Base-by-base conservation (phyloP, 768 basidiomycete species). In the Naganishia randhawae region DNA sequence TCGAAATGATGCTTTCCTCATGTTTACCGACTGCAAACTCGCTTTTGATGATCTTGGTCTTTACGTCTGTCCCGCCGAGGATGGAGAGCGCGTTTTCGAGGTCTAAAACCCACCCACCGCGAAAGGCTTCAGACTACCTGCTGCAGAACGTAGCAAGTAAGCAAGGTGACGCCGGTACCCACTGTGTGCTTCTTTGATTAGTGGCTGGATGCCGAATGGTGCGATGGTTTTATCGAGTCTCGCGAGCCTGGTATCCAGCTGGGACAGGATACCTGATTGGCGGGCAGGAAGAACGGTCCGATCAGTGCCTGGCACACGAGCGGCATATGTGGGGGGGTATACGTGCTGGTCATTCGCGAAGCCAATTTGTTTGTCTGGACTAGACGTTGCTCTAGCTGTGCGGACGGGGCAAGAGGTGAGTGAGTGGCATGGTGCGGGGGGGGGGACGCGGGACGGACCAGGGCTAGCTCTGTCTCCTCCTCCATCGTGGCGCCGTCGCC, bases 221-320 rank as follows among this genome's bases (percentile, higher is more conserved):
- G 78, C 73, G 3, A 79, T 78, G 1, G 76, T 76, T 67, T 79
- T 79, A 65, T 79, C 78, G 9, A 79, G 61, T 35, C 75, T 55
- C 14, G 74, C 75, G 17, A 79, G 63, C 48, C 78, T 63, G 3
- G 75, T 74, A 63, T 79, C 78, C 33, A 79, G 69, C 52, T 77
- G 76, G 14, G 71, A 70, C 0, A 79, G 73, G 19, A 79, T 77
- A 29, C 73, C 76, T 78, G 45, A 35, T n/a, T 5, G 6, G n/a
- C 33, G 16, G n/a, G 66, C 32, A 50, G 19, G 11, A 22, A 29
- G 8, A 37, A 22, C 45, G 57, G 42, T 54, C 13, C 27, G 6
- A 35, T 55, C 25, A 52, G 41, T 51, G 55, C 17, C 19, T 0
- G 16, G 5, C 31, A 39, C 27, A 22, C 69, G 16, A 32, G 29